Evolutionary conservation across 768 basidiomycete species (phyloP).

Genomic region (Steccherinum ochraceum): DNA sequence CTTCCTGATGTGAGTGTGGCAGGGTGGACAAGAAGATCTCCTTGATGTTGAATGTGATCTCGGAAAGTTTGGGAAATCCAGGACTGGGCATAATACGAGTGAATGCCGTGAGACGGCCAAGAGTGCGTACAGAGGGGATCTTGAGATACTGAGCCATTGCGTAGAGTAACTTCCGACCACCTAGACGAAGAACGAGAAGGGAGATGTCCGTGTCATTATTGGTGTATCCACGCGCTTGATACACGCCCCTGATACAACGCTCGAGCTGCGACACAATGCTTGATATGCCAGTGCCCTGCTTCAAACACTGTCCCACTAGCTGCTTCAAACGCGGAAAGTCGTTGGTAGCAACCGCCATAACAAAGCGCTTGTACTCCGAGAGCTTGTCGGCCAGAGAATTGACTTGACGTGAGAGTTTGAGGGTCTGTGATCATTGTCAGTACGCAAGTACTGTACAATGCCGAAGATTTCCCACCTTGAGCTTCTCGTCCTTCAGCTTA

Average conservation of each 20-base stretch:
- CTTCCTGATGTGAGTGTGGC: not conserved
- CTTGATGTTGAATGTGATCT: slow-evolving; percentile 22
- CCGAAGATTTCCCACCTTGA: slow-evolving; percentile 5
- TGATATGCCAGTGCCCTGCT: slow-evolving; percentile 9
- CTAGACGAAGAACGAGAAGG: slow-evolving; percentile 21
- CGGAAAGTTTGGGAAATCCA: slow-evolving; percentile 10
- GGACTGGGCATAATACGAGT: slow-evolving; percentile 12
- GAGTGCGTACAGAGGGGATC: slow-evolving; percentile 16
- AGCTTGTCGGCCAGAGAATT: not conserved
- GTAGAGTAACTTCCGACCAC: slow-evolving; percentile 23
- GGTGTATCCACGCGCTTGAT: slow-evolving; percentile 15
- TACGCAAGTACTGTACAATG: no score
- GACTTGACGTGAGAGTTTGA: slow-evolving; percentile 1
- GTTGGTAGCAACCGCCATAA: slow-evolving; percentile 12
- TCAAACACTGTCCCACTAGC: slow-evolving; percentile 18
- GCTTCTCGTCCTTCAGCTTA: not conserved
- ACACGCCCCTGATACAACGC: slow-evolving; percentile 13
- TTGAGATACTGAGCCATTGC: slow-evolving; percentile 23
- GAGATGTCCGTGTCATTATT: slow-evolving; percentile 21
- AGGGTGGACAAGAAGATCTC: slow-evolving; percentile 12
- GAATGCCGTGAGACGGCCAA: slow-evolving; percentile 8
- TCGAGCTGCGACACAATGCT: slow-evolving; percentile 13
- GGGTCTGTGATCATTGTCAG: not conserved
- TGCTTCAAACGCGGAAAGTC: slow-evolving; percentile 23
- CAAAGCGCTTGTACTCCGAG: slow-evolving; percentile 4